Evolutionary conservation across 345 rosid species (phyloP).

Genomic region (Eucalyptus fibrosa): DNA sequence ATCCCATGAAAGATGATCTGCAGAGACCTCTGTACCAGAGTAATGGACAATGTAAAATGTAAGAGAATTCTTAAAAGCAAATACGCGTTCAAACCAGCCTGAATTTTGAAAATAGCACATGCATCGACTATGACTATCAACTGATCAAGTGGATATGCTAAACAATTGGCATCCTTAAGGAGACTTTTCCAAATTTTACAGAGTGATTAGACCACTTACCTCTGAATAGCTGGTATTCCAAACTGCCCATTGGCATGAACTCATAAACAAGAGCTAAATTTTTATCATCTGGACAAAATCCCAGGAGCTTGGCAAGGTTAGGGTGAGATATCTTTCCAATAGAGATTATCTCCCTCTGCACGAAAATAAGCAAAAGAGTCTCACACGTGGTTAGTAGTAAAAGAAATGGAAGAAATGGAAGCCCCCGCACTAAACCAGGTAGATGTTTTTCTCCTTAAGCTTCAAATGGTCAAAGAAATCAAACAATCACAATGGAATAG

Average conservation of each 20-base stretch:
- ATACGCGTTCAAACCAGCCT: not conserved
- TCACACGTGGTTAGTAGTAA: not conserved
- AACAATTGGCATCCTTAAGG: not conserved
- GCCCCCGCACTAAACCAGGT: not conserved
- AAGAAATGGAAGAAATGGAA: not conserved
- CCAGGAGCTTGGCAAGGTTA: not conserved
- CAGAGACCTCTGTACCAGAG: not conserved
- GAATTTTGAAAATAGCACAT: not conserved
- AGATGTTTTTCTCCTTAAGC: not conserved
- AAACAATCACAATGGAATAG: not conserved
- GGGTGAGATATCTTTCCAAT: not conserved
- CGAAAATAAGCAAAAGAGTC: not conserved
- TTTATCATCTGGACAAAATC: not conserved
- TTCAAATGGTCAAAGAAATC: not conserved
- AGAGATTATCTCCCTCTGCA: not conserved
- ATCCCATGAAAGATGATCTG: not conserved
- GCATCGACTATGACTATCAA: not conserved
- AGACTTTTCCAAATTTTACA: not conserved
- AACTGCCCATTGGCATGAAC: not conserved
- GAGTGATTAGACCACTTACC: not conserved
- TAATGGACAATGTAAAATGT: no score
- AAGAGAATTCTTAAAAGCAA: not conserved
- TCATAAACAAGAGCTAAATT: not conserved
- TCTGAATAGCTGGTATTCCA: not conserved
- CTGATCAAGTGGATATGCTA: not conserved